phyloP scores from a whole-genome alignment of 2,329 filamentous ascomycete genomes.

The Paraphoma sp. region DNA sequence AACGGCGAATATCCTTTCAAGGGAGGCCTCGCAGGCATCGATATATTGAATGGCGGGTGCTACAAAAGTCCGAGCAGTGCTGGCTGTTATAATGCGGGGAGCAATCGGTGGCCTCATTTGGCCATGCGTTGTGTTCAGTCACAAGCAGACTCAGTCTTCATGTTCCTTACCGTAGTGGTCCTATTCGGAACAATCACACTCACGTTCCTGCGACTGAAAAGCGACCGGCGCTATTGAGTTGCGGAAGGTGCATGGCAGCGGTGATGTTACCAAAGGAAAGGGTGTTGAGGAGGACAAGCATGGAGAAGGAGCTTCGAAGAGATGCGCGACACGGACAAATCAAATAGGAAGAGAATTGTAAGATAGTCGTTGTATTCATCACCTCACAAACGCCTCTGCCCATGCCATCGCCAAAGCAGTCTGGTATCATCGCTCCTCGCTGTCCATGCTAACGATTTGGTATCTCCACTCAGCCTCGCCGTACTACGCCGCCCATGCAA shows the following conservation, averaged over 20 bases:
- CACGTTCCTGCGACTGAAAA: slow-evolving; percentile 9
- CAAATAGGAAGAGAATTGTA: not conserved
- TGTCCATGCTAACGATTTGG: not conserved
- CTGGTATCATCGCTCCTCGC: not conserved
- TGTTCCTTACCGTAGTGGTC: slow-evolving; percentile 20
- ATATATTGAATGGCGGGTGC: slow-evolving; percentile 27
- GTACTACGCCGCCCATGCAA: slow-evolving; percentile 3
- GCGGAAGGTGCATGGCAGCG: not conserved
- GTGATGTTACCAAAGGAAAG: not conserved
- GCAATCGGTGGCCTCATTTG: no score
- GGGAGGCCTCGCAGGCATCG: slow-evolving; percentile 6
- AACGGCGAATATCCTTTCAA: not conserved
- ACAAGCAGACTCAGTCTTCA: slow-evolving; percentile 23
- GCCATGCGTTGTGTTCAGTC: slow-evolving; percentile 19
- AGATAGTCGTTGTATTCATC: not conserved
- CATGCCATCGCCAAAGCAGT: not conserved
- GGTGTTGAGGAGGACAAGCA: not conserved
- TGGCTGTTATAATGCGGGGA: no score
- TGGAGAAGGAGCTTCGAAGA: not conserved
- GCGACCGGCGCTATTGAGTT: not conserved
- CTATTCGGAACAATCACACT: slow-evolving; percentile 7
- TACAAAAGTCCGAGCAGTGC: no score
- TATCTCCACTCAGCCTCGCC: slow-evolving; percentile 1
- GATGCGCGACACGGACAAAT: not conserved
- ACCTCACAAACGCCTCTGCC: not conserved